These are phyloP conservation scores for Chiua sp. DNA, from an alignment of 1,284 basidiomycete genomes.

Conservation along the genomic window DNA sequence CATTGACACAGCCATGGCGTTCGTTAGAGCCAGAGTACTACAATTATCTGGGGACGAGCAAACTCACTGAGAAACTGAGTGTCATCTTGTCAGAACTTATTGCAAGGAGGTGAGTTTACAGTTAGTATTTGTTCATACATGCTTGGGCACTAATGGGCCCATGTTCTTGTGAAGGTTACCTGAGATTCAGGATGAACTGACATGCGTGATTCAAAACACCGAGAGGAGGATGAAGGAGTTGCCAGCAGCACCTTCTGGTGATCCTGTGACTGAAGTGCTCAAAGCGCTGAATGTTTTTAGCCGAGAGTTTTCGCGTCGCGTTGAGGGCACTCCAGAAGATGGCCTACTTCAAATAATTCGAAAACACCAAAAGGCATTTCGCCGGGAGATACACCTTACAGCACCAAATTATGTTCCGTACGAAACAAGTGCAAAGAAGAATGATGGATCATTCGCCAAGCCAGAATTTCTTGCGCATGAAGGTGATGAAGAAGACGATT, in stretches of 20 bases:
- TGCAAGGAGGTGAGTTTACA: slow-evolving; percentile 49
- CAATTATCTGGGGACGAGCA: slow-evolving; percentile 55
- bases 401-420: slow-evolving; percentile 52
- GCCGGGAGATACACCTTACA: slow-evolving; percentile 49
- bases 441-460: not conserved
- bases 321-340: slow-evolving; percentile 55
- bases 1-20: slow-evolving; percentile 59
- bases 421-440: slow-evolving; percentile 13
- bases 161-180: slow-evolving; percentile 52
- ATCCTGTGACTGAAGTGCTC: slow-evolving; percentile 37
- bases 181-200: slow-evolving; percentile 55
- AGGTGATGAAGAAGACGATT: slow-evolving; percentile 25
- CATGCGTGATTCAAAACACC: slow-evolving; percentile 47
- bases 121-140: not conserved
- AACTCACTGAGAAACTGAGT: slow-evolving; percentile 51
- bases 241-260: slow-evolving; percentile 52
- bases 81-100: slow-evolving; percentile 62
- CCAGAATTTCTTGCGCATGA: slow-evolving; percentile 48
- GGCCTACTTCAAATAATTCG: slow-evolving; percentile 61
- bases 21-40: slow-evolving; percentile 53
- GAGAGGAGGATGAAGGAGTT: slow-evolving; percentile 43
- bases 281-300: slow-evolving; percentile 53
- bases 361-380: slow-evolving; percentile 52
- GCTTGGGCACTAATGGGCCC: not conserved
- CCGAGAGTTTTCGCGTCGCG: slow-evolving; percentile 46